Percentiles rank a stretch among this genome's conserved stretches.
Conservation (phyloP, 257 asterid species). For the Solanum rostratum region DNA sequence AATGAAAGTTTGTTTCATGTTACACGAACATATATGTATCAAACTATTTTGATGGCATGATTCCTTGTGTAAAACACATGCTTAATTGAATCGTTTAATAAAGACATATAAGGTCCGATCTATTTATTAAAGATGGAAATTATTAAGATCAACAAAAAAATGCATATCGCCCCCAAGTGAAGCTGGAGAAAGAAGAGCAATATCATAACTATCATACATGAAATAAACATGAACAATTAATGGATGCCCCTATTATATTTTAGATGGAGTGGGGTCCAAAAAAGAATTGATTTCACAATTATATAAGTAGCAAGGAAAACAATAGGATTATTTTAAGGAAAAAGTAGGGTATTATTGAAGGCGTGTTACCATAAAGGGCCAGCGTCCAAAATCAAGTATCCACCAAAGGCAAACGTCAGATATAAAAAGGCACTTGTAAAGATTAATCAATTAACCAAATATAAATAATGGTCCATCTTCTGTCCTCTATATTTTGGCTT, state of each 20-base stretch:
- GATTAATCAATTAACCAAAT: conserved; percentile 2
- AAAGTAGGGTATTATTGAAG: not conserved
- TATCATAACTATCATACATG: not conserved
- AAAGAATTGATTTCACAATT: not conserved
- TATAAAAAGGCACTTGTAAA: not conserved
- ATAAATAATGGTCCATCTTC: conserved; percentile 3
- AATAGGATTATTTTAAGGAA: not conserved
- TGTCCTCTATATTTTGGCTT: conserved; percentile 8
- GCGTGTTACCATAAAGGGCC: not conserved
- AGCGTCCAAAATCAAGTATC: not conserved
- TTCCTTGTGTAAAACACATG: not conserved
- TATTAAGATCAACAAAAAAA: not conserved
- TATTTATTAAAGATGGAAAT: not conserved
- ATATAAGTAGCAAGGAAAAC: not conserved
- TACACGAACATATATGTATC: not conserved
- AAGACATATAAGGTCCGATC: not conserved
- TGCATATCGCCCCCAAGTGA: not conserved
- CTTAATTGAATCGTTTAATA: not conserved
- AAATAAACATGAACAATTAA: not conserved
- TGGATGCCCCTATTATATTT: not conserved
- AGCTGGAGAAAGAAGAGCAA: not conserved
- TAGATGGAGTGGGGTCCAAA: not conserved
- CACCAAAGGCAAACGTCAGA: not conserved
- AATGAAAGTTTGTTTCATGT: not conserved
- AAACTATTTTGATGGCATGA: not conserved